Percentiles rank a stretch among this genome's conserved stretches.
phyloP scores from a whole-genome alignment of 2,329 filamentous ascomycete species.

The Triangularia setosa region DNA sequence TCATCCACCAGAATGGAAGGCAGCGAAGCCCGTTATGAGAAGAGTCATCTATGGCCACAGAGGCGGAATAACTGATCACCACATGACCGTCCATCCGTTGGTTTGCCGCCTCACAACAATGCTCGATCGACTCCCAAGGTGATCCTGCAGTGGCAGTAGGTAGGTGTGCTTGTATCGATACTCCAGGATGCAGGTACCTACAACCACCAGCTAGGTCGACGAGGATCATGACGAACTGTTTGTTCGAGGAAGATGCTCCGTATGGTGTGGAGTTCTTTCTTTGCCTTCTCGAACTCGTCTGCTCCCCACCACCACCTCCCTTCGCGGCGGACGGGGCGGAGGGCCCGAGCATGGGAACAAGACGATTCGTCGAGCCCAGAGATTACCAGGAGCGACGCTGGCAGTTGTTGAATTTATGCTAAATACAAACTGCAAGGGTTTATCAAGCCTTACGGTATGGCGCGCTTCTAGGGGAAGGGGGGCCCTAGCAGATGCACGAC shows the following conservation, averaged over 20 bases:
- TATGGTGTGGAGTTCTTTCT: background rate
- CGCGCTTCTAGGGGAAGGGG: background rate
- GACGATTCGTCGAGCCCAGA: conserved; percentile 20
- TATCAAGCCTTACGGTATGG: conserved; percentile 16
- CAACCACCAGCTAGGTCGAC: background rate
- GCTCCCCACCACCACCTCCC: background rate
- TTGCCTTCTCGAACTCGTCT: conserved; percentile 25
- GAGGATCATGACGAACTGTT: background rate
- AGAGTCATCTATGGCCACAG: conserved; percentile 10
- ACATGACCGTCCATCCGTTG: conserved; percentile 8
- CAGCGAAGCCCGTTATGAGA: background rate
- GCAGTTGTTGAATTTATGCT: conserved; percentile 28
- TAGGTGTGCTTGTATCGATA: background rate
- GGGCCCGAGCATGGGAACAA: conserved; percentile 17
- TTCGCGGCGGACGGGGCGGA: conserved; percentile 14
- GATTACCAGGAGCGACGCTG: conserved; percentile 24
- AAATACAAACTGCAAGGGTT: conserved; percentile 22
- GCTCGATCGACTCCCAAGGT: background rate
- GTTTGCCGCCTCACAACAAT: background rate
- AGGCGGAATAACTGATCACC: conserved; percentile 5
- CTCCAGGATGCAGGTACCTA: background rate
- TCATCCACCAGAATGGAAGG: conserved; percentile 16
- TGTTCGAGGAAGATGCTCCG: conserved; percentile 16
- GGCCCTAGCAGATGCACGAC: background rate
- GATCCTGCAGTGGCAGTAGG: background rate